Percentiles rank a stretch among this genome's conserved stretches.
Conservation (phyloP, 2,329 filamentous ascomycete species). For the Colletotrichum liaoningense region DNA sequence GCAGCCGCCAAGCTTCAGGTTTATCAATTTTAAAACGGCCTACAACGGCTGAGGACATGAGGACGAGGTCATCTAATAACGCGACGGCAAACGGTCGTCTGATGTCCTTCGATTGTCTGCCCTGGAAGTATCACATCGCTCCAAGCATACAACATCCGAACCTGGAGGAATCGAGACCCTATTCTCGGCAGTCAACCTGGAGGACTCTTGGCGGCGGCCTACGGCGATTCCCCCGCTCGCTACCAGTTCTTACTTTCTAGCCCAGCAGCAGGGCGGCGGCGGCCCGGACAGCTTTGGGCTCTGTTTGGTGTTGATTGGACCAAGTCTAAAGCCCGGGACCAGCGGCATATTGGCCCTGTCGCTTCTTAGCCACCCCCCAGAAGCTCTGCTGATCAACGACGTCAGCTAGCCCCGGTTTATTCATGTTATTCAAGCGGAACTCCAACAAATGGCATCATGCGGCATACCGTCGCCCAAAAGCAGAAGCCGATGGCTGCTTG, state of each 20-base stretch:
- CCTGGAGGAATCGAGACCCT: neutral
- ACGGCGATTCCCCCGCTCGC: constrained; percentile 3
- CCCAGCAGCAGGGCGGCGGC: neutral
- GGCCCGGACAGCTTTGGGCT: constrained; percentile 7
- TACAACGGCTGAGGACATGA: neutral
- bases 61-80: neutral
- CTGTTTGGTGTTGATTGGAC: neutral
- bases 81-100: constrained; percentile 12
- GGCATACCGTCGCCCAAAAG: neutral
- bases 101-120: neutral
- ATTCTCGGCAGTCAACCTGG: neutral
- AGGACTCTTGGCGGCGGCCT: constrained; percentile 8
- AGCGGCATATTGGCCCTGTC: constrained; percentile 22
- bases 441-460: neutral
- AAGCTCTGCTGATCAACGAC: constrained; percentile 28
- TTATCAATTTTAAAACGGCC: constrained; percentile 4
- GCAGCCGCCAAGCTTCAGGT: constrained; percentile 8
- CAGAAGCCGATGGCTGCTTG: neutral
- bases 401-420: constrained; percentile 27
- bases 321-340: constrained; percentile 9
- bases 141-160: neutral
- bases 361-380: constrained; percentile 13
- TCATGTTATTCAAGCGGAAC: constrained; percentile 1
- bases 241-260: constrained; percentile 2
- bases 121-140: neutral